Percentiles rank a stretch among this genome's conserved stretches.
Conservation (phyloP, 768 basidiomycete genomes). For the Lactarius evosmus region DNA sequence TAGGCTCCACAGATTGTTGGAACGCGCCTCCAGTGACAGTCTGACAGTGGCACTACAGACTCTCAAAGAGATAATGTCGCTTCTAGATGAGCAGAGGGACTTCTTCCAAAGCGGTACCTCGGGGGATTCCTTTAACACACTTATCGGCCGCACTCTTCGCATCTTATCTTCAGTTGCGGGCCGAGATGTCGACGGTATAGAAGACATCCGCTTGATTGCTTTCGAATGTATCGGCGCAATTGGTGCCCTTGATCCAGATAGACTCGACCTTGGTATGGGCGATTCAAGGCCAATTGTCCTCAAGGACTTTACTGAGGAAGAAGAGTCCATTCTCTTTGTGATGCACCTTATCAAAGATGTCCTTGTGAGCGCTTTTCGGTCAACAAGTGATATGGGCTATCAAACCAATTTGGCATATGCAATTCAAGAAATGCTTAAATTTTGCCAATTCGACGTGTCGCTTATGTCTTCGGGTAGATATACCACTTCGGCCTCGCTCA, state of each 20-base stretch:
- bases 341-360: conserved; percentile 82
- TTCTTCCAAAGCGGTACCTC: conserved; percentile 62
- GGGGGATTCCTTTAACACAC: conserved; percentile 83
- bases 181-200: conserved; percentile 74
- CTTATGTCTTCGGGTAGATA: conserved; percentile 55
- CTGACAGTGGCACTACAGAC: conserved; percentile 70
- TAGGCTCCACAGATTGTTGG: conserved; percentile 61
- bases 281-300: conserved; percentile 69
- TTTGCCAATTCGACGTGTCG: conserved; percentile 82
- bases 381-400: conserved; percentile 91
- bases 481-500: conserved; percentile 50
- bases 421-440: conserved; percentile 85
- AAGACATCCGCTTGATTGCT: conserved; percentile 63
- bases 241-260: conserved; percentile 93
- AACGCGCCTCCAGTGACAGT: conserved; percentile 78
- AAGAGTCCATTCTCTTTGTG: conserved; percentile 75
- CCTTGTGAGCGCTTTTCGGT: conserved; percentile 85
- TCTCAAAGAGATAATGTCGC: conserved; percentile 67
- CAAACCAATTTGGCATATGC: conserved; percentile 86
- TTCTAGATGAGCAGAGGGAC: conserved; percentile 51
- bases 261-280: conserved; percentile 62
- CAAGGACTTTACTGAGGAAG: conserved; percentile 76
- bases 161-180: conserved; percentile 66
- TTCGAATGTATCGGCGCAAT: conserved; percentile 90
- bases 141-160: conserved; percentile 64